Evolutionary conservation across 2,329 filamentous ascomycete genomes (phyloP), one percentile per base, ranked within the genome.

Genomic region (Rutstroemia sp.): DNA sequence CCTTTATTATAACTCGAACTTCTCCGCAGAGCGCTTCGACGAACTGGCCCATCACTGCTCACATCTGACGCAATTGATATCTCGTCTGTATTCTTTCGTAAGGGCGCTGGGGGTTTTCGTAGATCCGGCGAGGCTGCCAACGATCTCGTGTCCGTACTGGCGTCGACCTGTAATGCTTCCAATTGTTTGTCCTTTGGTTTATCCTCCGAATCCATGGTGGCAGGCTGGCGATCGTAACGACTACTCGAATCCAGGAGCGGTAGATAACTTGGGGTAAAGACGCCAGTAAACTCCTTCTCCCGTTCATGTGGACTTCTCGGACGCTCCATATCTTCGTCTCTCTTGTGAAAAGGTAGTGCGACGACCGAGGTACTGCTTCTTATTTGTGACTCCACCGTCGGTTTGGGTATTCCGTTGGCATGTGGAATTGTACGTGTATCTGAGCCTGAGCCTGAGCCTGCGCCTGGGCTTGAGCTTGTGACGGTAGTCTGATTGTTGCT

Each of bases 181-280:
- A 59, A 59, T 21, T 61, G 58, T 49, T 53, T 65, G 39, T 56
- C 58, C 54, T 61, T 64, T 16, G 46, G 52, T 39, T 57, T 61
- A 23, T 49, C 38, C 3, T 57, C 53, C 9, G n/a, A 23, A 9
- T 45, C 8, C 38, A 51, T 55, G 12, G 45, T 47, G 9, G 58
- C 54, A 6, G 59, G 54, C 5, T 25, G 36, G 34, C 51, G 58
- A 21, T 65, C 62, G 49, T 53, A 36, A 48, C 65, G 65, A 42
- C 59, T 61, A 45, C 61, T 61, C 25, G 61, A 73, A 61, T 84
- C 82, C 54, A 86, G 76, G 55, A 86, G 72, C 46, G 82, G 82
- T 55, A 87, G 75, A 64, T 80, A 86, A 59, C 72, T 78, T 27
- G 82, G 83, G 38, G 78, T 84, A 65, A 86, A 86, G 58, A 86